Evolutionary conservation across 179 eudicot species (phyloP).

Genomic region (Silene coronaria): DNA sequence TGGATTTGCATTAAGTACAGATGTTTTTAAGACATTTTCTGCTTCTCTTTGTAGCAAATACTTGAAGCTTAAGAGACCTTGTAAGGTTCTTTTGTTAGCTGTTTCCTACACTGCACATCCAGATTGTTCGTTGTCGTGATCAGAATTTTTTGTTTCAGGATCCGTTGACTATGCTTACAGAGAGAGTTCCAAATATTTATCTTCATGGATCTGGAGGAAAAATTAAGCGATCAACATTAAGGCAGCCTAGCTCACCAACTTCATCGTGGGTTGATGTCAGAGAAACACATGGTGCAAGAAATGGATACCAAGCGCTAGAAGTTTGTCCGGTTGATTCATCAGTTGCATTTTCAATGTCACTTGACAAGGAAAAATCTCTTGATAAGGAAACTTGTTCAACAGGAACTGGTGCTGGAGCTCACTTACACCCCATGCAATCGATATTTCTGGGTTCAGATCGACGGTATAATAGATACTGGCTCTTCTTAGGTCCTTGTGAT

Average conservation of each 20-base stretch:
- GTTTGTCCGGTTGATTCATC: slow-evolving; percentile 56
- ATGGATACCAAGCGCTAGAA: slow-evolving; percentile 27
- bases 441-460: slow-evolving; percentile 87
- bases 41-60: not conserved
- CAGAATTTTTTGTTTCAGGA: slow-evolving; percentile 43
- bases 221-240: slow-evolving; percentile 53
- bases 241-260: slow-evolving; percentile 22
- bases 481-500: slow-evolving; percentile 93
- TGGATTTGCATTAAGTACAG: not conserved
- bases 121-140: slow-evolving; percentile 11
- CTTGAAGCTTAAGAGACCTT: not conserved
- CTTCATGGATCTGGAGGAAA: slow-evolving; percentile 71
- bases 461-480: slow-evolving; percentile 94
- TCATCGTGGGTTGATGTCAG: slow-evolving; percentile 20
- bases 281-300: slow-evolving; percentile 26
- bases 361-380: slow-evolving; percentile 31
- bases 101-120: not conserved
- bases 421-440: slow-evolving; percentile 84
- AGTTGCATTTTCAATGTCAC: slow-evolving; percentile 29
- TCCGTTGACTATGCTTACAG: slow-evolving; percentile 27
- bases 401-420: slow-evolving; percentile 30
- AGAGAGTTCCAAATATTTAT: slow-evolving; percentile 42
- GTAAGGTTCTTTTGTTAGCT: slow-evolving; percentile 2
- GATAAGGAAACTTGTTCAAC: slow-evolving; percentile 22
- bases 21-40: not conserved